Base-by-base conservation (phyloP, 106 monocot species). In the Dioscorea alata region DNA sequence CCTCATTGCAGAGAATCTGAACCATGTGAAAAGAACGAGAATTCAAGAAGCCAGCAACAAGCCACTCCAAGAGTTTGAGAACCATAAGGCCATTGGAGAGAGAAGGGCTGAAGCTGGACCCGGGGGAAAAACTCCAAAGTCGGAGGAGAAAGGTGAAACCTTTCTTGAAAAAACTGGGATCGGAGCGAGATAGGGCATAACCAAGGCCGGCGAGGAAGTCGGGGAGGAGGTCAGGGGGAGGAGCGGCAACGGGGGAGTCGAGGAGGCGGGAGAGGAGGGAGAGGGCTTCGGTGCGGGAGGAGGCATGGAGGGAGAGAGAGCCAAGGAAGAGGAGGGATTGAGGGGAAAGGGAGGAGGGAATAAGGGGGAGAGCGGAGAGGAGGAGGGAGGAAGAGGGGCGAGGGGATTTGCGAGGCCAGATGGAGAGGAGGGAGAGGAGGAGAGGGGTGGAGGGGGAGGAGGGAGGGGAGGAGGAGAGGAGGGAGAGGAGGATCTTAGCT, bases 31-130 rank as follows among this genome's bases (percentile, higher is more conserved):
- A 22, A 50, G 75, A 67, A 18, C 69, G 67, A 13, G 64, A 66
- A 54, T 63, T 68, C 1, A 88, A 64, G 48, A 83, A 83, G 10
- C 68, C 75, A 24, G 67, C 56, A 33, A 85, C 77, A 57, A 78
- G 32, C 99, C 93, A 99, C 64, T 99, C 93, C 28, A 84, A 53
- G 69, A 99, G 74, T 33, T 65, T 57, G 12, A 99, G 73, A 23
- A 93, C 17, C 90, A 93, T 87, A 18, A 90, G 59, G 51, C 90
- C 92, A 63, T 84, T 63, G 15, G 22, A 18, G 13, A 90, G 48
- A 15, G 68, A 64, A 57, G 72, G 9, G 17, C 14, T 63, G 32
- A 28, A 48, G 17, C 14, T 59, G 23, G 22, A 35, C 22, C 60
- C 56, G 50, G n/a, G n/a, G 4, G 34, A 66, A 33, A 4, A 12